These are phyloP conservation scores for Stephanodiscus triporus DNA, from an alignment of 108 stramenopile species.

Conservation along the genomic window DNA sequence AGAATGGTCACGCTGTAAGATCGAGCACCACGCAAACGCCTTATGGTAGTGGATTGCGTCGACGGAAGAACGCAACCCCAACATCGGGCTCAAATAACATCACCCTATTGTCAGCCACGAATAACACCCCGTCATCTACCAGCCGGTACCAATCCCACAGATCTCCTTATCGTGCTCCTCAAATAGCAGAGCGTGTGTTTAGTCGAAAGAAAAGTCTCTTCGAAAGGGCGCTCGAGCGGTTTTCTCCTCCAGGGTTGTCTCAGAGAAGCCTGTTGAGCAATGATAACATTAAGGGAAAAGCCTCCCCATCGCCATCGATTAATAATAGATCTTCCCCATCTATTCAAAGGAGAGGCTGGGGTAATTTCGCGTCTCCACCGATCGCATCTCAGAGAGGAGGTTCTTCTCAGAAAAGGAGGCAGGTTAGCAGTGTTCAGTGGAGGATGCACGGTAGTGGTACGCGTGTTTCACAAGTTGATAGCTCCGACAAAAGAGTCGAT, in stretches of 20 bases:
- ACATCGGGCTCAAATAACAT: conserved; percentile 16
- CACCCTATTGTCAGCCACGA: conserved; percentile 9
- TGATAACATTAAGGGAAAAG: conserved; percentile 13
- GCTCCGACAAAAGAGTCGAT: conserved; percentile 1
- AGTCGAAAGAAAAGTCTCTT: conserved; percentile 51
- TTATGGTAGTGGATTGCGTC: conserved; percentile 42
- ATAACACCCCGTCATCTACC: conserved; percentile 31
- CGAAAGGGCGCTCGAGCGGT: conserved; percentile 43
- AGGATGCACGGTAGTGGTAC: conserved; percentile 11
- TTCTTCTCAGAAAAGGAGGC: conserved; percentile 15
- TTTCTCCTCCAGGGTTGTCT: conserved; percentile 39
- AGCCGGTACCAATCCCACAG: conserved; percentile 22
- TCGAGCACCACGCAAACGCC: conserved; percentile 15
- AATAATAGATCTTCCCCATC: conserved; percentile 2
- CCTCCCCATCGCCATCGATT: conserved; percentile 16
- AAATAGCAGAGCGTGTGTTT: conserved; percentile 33
- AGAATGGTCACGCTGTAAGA: neutral
- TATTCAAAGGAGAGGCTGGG: conserved; percentile 42
- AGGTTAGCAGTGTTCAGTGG: conserved; percentile 24
- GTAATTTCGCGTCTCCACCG: conserved; percentile 47
- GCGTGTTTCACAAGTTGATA: neutral
- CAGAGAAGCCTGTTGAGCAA: conserved; percentile 10
- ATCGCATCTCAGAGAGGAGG: conserved; percentile 34
- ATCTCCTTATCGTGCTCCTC: conserved; percentile 25
- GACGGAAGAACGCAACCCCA: conserved; percentile 28